phyloP scores from a whole-genome alignment of 345 rosid species.

The Linum usitatissimum region DNA sequence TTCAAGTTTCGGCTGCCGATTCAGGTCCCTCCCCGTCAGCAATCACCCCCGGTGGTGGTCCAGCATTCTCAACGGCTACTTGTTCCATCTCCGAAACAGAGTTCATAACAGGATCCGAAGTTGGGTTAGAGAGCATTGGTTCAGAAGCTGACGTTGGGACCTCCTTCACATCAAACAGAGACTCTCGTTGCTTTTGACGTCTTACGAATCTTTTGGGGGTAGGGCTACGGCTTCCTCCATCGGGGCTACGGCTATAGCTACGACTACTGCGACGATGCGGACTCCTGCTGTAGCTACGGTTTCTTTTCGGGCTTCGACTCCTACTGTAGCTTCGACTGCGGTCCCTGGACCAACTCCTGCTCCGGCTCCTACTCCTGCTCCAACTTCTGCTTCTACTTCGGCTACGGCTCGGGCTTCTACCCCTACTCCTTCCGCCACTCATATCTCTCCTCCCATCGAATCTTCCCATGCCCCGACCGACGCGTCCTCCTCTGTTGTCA shows the following conservation, averaged over 20 bases:
- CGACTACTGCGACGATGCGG: slow-evolving; percentile 3
- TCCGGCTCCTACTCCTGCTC: slow-evolving; percentile 40
- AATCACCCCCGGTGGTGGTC: background rate
- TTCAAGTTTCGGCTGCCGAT: background rate
- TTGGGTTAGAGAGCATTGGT: background rate
- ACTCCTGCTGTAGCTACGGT: slow-evolving; percentile 24
- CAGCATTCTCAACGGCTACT: background rate
- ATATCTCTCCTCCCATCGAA: slow-evolving; percentile 64
- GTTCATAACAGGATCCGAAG: background rate
- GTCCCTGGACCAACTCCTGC: slow-evolving; percentile 34
- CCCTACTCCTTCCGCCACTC: slow-evolving; percentile 51
- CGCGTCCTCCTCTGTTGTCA: slow-evolving; percentile 54
- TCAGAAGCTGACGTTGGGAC: background rate
- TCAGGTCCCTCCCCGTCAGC: background rate
- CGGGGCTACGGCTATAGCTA: background rate
- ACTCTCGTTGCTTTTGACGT: background rate
- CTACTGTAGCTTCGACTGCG: slow-evolving; percentile 39
- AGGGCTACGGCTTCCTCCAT: slow-evolving; percentile 12
- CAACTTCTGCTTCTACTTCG: slow-evolving; percentile 34
- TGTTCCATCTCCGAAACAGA: background rate
- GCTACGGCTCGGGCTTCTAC: slow-evolving; percentile 63
- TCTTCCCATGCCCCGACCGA: slow-evolving; percentile 60
- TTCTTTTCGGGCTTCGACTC: slow-evolving; percentile 34
- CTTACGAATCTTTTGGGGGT: background rate
- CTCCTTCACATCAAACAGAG: background rate